Percentiles rank a stretch among this genome's conserved stretches.
Evolutionary conservation across 441 rosid genomes (phyloP).

Genomic region (Codiaeum variegatum): DNA sequence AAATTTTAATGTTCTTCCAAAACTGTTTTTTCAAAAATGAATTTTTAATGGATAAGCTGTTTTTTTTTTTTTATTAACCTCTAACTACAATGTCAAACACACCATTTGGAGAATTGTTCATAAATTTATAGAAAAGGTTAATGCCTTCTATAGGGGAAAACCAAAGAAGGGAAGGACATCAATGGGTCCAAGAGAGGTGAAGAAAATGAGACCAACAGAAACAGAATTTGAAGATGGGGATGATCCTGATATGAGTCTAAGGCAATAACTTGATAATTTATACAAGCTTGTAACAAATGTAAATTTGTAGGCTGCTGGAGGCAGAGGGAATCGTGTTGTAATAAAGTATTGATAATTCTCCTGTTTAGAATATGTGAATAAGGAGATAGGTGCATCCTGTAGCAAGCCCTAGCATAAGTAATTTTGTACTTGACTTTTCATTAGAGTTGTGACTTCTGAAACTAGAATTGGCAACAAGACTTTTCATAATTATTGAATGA

Average conservation of each 20-base stretch:
- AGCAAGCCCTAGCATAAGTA: background rate
- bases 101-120: background rate
- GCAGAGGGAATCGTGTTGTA: background rate
- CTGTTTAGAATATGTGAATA: background rate
- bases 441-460: background rate
- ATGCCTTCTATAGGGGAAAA: conserved; percentile 24
- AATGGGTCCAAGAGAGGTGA: conserved; percentile 19
- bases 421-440: background rate
- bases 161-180: conserved; percentile 31
- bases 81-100: too few relatives aligned
- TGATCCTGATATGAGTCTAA: conserved; percentile 23
- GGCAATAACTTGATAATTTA: background rate
- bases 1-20: too few relatives aligned
- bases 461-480: too few relatives aligned
- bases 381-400: background rate
- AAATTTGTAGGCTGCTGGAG: background rate
- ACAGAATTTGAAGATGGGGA: conserved; percentile 27
- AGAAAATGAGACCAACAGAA: conserved; percentile 21
- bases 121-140: background rate
- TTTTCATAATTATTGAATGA: too few relatives aligned
- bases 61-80: too few relatives aligned
- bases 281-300: background rate
- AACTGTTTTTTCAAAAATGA: too few relatives aligned
- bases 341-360: background rate
- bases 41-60: too few relatives aligned